Conservation (phyloP, 2,329 filamentous ascomycete genomes). For the Rugonectria rugulosa region DNA sequence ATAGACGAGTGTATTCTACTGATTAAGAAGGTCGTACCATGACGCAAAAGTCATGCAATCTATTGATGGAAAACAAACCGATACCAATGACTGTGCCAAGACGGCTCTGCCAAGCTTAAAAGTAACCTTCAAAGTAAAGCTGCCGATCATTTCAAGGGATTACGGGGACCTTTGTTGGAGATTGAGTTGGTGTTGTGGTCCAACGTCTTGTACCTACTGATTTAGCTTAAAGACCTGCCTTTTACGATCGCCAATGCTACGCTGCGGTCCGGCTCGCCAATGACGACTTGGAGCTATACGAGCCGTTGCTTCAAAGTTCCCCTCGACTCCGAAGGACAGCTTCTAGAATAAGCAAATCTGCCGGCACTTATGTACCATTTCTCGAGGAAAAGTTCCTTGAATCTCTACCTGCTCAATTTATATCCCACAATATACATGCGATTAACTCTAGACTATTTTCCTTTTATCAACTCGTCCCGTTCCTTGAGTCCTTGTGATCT, state of each 20-base stretch:
- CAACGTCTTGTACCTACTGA: neutral
- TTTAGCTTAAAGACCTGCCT: constrained; percentile 12
- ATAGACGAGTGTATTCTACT: too few species aligned
- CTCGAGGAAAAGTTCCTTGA: too few species aligned
- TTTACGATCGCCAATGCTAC: constrained; percentile 6
- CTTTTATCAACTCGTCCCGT: too few species aligned
- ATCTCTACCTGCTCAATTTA: too few species aligned
- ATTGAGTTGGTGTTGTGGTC: neutral
- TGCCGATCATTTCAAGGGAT: neutral
- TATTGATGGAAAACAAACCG: neutral
- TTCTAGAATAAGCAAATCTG: constrained; percentile 4
- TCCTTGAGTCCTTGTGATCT: too few species aligned
- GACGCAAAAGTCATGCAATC: neutral
- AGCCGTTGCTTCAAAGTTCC: neutral
- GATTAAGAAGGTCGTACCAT: too few species aligned
- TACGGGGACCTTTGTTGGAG: neutral
- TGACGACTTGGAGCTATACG: neutral
- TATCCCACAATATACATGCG: too few species aligned
- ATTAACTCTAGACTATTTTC: too few species aligned
- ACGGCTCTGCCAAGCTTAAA: neutral
- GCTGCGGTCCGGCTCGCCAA: neutral
- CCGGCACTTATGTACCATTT: too few species aligned
- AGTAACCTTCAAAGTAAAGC: neutral
- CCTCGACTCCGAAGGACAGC: neutral
- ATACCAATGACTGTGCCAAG: too few species aligned